Base-by-base conservation (phyloP, 495 filamentous ascomycete genomes). In the Podospora bellae-mahoneyi region DNA sequence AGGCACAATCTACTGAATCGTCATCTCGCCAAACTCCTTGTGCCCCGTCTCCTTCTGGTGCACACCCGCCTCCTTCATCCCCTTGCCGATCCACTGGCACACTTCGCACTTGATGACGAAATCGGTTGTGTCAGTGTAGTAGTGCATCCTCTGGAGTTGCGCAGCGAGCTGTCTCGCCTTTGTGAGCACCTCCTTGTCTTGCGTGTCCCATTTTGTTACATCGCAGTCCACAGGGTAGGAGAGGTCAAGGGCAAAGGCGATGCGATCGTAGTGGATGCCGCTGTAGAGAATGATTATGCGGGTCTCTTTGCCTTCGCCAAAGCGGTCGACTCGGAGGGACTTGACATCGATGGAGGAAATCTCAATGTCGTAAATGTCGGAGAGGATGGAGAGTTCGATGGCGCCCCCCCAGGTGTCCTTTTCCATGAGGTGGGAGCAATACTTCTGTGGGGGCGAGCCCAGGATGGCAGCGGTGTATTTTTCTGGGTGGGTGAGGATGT, bases 221-320 rank as follows among this genome's bases (percentile, higher is more conserved):
- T 99, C 95, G 64, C 88, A 85, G 23, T 93, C 87, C 4, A 92
- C 83, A 10, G 87, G 84, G 15, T 85, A 80, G 67, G 87, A 82
- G 10, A 89, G 81, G 67, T 83, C 83, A 57, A 90, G 89, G 10
- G 85, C 87, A 71, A 96, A 84, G 0, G 90, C 91, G 62, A 97
- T 87, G n/a, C 90, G 88, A 77, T 99, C 95, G 76, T 99, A 99
- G 74, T 99, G 95, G 64, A 98, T 94, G 0, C 93, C 93, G 0
- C 91, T 94, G 77, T 97, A 99, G 2, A 97, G 88, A 32, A 99
- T 81, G 53, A 98, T 88, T 77, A 92, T 92, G 32, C 93, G 81
- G 20, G 83, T 86, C 1, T 82, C 54, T 28, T 84, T 85, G 1
- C 88, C 88, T 73, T 97, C 92, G 69, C 97, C 97, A 76, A 96